Conservation (phyloP, 306 rosid species). For the Cucumis cinereus region DNA sequence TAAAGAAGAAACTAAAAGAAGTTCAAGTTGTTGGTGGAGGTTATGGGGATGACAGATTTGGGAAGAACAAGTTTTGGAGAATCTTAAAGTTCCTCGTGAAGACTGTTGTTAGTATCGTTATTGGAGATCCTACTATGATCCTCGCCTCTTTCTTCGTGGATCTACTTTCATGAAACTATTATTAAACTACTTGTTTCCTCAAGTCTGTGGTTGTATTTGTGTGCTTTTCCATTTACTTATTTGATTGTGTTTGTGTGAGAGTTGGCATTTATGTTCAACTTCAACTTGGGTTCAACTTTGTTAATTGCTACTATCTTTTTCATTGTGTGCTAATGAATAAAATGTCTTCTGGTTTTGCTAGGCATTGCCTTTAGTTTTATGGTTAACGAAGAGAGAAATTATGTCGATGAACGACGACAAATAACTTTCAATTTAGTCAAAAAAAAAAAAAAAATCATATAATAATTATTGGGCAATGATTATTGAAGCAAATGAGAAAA, state of each 20-base stretch:
- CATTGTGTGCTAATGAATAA: no score
- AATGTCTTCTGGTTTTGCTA: no score
- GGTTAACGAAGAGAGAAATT: no score
- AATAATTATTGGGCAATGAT: no score
- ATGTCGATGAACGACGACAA: no score
- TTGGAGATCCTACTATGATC: conserved; percentile 5
- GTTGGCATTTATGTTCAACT: no score
- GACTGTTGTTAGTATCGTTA: background rate
- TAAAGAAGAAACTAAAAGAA: background rate
- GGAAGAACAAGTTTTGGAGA: background rate
- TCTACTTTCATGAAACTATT: background rate
- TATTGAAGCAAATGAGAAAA: no score
- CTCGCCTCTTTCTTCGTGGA: background rate
- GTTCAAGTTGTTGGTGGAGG: background rate
- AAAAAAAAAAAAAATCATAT: no score
- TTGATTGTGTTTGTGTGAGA: background rate
- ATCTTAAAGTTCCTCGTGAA: background rate
- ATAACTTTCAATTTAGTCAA: no score
- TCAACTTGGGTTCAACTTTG: no score
- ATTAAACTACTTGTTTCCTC: background rate
- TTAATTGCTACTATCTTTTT: no score
- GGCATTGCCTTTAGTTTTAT: no score
- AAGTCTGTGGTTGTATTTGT: background rate
- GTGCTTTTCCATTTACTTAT: background rate
- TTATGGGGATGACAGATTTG: background rate